Percentiles rank a stretch among this genome's conserved stretches.
These are phyloP conservation scores for Euphorbia pulcherrima DNA, from an alignment of 345 rosid species.

Conservation along the genomic window DNA sequence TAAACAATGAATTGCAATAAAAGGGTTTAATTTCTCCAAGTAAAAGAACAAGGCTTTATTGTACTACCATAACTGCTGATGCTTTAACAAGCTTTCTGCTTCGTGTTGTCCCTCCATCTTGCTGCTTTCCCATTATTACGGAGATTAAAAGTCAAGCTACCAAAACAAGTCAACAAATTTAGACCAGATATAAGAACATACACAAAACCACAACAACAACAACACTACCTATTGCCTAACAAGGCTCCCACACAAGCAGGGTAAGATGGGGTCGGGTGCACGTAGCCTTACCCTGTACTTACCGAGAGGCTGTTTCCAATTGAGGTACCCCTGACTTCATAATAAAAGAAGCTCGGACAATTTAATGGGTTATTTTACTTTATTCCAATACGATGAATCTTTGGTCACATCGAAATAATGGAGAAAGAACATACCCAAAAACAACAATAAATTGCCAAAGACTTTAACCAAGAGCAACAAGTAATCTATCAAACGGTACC, in stretches of 20 bases:
- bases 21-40: background rate
- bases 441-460: background rate
- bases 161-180: slow-evolving; percentile 8
- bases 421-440: background rate
- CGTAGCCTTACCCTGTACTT: too few relatives aligned
- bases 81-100: slow-evolving; percentile 33
- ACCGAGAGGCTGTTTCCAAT: too few relatives aligned
- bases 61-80: slow-evolving; percentile 37
- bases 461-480: background rate
- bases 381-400: too few relatives aligned
- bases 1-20: slow-evolving; percentile 1
- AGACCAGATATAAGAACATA: background rate
- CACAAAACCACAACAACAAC: background rate
- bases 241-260: too few relatives aligned
- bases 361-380: too few relatives aligned
- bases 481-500: background rate
- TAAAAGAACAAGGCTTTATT: background rate
- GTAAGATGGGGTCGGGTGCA: too few relatives aligned
- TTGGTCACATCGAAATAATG: too few relatives aligned
- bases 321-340: too few relatives aligned
- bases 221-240: too few relatives aligned
- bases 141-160: slow-evolving; percentile 10
- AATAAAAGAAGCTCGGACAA: too few relatives aligned
- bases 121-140: slow-evolving; percentile 38
- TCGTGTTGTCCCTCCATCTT: slow-evolving; percentile 32